phyloP scores from a whole-genome alignment of 306 rosid species.

The Elaeagnus macrophylla region DNA sequence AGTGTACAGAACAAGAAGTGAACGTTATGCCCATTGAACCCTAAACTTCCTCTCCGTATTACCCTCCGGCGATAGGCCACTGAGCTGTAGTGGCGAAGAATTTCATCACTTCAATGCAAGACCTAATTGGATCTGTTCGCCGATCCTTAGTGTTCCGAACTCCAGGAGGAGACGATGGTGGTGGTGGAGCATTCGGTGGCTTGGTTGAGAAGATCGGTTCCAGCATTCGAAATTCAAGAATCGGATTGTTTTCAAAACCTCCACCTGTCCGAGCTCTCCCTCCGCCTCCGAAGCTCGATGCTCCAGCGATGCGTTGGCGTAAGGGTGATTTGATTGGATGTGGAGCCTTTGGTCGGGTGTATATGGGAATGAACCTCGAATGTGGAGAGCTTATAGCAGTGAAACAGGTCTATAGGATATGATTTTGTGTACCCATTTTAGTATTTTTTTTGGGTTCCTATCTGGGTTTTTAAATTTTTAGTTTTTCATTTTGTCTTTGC shows the following conservation, averaged over 20 bases:
- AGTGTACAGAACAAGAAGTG: not conserved
- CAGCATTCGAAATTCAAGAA: constrained; percentile 64
- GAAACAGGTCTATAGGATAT: constrained; percentile 46
- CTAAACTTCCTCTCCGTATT: constrained; percentile 6
- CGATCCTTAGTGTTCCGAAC: constrained; percentile 57
- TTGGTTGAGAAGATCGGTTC: constrained; percentile 69
- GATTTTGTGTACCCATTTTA: not conserved
- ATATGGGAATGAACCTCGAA: constrained; percentile 94
- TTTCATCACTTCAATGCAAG: constrained; percentile 43
- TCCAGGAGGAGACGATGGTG: constrained; percentile 38
- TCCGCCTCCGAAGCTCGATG: constrained; percentile 20
- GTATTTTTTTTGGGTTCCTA: not conserved
- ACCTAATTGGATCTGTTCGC: constrained; percentile 70
- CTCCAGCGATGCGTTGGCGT: constrained; percentile 78
- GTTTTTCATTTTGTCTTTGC: constrained; percentile 7
- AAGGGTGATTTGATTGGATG: constrained; percentile 82
- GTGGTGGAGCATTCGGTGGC: constrained; percentile 39
- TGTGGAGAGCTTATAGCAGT: constrained; percentile 91
- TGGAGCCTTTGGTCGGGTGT: constrained; percentile 84
- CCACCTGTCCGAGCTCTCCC: constrained; percentile 34
- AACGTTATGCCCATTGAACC: constrained; percentile 21
- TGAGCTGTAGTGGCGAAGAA: not conserved
- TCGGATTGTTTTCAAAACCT: constrained; percentile 46
- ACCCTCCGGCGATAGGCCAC: not conserved
- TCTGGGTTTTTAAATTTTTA: constrained; percentile 7